These are phyloP conservation scores for Coprinellus micaceus DNA, from an alignment of 768 basidiomycete species.

Conservation along the genomic window DNA sequence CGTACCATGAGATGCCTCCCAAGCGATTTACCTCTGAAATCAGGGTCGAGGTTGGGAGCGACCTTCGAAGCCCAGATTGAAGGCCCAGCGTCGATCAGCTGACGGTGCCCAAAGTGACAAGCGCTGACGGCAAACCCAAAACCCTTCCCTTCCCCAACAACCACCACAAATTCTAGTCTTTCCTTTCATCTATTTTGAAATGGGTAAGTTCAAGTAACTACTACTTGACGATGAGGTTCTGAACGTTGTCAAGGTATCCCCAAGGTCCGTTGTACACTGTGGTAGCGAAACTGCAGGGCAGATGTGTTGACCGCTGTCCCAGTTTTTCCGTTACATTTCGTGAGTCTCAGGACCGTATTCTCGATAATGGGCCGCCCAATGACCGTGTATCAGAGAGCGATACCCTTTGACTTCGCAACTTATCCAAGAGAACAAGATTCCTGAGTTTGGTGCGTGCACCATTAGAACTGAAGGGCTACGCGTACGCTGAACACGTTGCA, in stretches of 20 bases:
- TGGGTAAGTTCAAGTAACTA: too few relatives aligned
- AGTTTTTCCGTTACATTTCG: slow-evolving; percentile 99
- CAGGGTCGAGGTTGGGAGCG: too few relatives aligned
- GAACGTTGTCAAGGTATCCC: slow-evolving; percentile 46
- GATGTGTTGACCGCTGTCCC: slow-evolving; percentile 6
- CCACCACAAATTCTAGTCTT: slow-evolving; percentile 8
- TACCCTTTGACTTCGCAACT: slow-evolving; percentile 98
- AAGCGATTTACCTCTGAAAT: too few relatives aligned
- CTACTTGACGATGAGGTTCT: too few relatives aligned
- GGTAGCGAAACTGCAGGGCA: background rate
- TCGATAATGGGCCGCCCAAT: too few relatives aligned
- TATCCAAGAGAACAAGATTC: slow-evolving; percentile 97
- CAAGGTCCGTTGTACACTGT: slow-evolving; percentile 43
- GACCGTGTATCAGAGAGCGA: slow-evolving; percentile 62
- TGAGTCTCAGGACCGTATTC: slow-evolving; percentile 33
- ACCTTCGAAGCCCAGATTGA: too few relatives aligned
- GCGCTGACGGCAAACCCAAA: background rate
- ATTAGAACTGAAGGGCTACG: background rate
- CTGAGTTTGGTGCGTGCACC: slow-evolving; percentile 77
- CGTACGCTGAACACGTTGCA: slow-evolving; percentile 12
- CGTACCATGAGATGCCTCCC: too few relatives aligned
- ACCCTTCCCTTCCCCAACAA: background rate
- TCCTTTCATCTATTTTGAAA: slow-evolving; percentile 7
- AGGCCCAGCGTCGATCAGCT: too few relatives aligned
- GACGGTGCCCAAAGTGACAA: background rate